Evolutionary conservation across 2,329 filamentous ascomycete genomes (phyloP), one percentile per base, ranked within the genome.

Genomic region (Ascochyta fabae): DNA sequence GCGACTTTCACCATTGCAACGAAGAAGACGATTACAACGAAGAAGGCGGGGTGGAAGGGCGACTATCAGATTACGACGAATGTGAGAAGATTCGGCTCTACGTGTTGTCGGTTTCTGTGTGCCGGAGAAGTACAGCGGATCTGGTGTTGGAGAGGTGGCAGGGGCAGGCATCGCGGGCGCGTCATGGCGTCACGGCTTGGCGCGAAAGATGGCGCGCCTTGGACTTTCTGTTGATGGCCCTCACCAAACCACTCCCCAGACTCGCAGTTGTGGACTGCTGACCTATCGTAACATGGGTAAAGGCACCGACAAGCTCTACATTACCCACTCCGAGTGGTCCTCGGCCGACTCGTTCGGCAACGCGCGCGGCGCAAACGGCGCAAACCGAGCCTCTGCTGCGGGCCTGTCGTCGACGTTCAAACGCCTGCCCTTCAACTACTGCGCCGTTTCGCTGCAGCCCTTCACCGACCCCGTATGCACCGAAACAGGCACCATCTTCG

Each of bases 281-380:
- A 6, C 15, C 27, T 16, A 5, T 38, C 10, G 38, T 48, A 59
- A n/a, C 29, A 76, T 76, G 74, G 74, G 74, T 8, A 76, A 75
- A 64, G 70, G 70, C 27, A 78, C 76, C 7, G 76, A 78, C 63
- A 78, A 78, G 49, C 75, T 78, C 44, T 78, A 77, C 65, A 99
- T 99, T 71, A 99, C 95, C 51, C 96, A 99, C 79, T 96, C 91
- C 36, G 95, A 99, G 82, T 99, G 95, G 95, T 88, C 92, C 7
- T 96, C 92, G 6, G 87, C 89, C 43, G 93, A 97, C 76, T 88
- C 91, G 56, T 97, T 91, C 78, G 90, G 90, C 29, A 92, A 92
- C 64, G 93, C 88, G 73, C 88, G 88, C 52, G 87, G 86, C 66
- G 85, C 89, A 53, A 88, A 87, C 46, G 79, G 81, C 75, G 84